phyloP scores from a whole-genome alignment of 2,329 filamentous ascomycete species.

The Cytospora piceicola region DNA sequence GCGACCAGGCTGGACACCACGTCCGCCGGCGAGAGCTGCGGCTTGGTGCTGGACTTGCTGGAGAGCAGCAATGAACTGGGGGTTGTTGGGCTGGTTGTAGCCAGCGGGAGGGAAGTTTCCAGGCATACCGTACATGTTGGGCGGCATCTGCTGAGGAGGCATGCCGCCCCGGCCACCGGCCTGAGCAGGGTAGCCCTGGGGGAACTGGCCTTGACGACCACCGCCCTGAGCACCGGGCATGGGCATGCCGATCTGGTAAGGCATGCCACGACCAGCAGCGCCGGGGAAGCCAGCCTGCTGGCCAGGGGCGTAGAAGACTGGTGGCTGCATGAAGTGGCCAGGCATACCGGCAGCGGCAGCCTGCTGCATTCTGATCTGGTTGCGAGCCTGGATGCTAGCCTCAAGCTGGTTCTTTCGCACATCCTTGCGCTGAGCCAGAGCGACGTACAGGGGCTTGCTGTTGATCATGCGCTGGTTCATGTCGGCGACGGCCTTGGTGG shows the following conservation, averaged over 20 bases:
- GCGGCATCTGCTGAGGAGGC: slow-evolving; percentile 81
- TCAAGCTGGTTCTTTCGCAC: slow-evolving; percentile 99
- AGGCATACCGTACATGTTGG: slow-evolving; percentile 82
- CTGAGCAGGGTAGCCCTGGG: slow-evolving; percentile 77
- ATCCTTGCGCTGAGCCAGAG: slow-evolving; percentile 98
- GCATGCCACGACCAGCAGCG: slow-evolving; percentile 64
- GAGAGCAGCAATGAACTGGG: slow-evolving; percentile 80
- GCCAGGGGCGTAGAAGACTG: slow-evolving; percentile 89
- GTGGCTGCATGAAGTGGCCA: slow-evolving; percentile 83
- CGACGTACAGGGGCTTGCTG: slow-evolving; percentile 95
- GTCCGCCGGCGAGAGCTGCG: slow-evolving; percentile 62
- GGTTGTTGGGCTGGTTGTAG: slow-evolving; percentile 79
- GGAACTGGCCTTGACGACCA: slow-evolving; percentile 85
- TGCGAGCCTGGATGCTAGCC: slow-evolving; percentile 98
- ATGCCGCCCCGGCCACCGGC: slow-evolving; percentile 83
- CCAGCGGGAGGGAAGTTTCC: slow-evolving; percentile 78
- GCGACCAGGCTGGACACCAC: slow-evolving; percentile 69
- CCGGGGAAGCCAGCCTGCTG: slow-evolving; percentile 74
- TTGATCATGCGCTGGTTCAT: slow-evolving; percentile 99
- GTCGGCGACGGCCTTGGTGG: slow-evolving; percentile 97
- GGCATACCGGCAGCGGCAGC: slow-evolving; percentile 68
- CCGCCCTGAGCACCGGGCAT: slow-evolving; percentile 76
- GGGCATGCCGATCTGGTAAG: slow-evolving; percentile 67
- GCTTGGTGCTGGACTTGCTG: slow-evolving; percentile 69
- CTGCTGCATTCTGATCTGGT: slow-evolving; percentile 98